phyloP scores from a whole-genome alignment of 1,284 basidiomycete species.

The Boletus semigastroideus region DNA sequence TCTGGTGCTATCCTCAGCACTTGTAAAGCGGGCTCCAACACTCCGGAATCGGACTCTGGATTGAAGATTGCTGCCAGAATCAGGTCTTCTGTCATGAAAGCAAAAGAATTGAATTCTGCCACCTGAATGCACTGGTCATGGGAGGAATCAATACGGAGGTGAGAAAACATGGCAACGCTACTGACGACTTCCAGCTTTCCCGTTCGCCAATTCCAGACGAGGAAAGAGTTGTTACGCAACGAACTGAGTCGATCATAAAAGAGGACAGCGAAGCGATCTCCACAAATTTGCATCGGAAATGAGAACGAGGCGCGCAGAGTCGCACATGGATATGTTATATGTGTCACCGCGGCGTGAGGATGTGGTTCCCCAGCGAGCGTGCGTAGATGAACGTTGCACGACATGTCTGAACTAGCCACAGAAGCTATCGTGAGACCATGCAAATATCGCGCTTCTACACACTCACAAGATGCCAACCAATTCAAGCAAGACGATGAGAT shows the following conservation, averaged over 20 bases:
- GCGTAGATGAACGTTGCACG: constrained; percentile 29
- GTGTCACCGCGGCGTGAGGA: constrained; percentile 14
- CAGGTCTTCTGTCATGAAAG: constrained; percentile 32
- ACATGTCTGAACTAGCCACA: constrained; percentile 1
- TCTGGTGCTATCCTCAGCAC: constrained; percentile 33
- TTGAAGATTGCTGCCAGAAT: constrained; percentile 40
- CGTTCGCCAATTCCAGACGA: constrained; percentile 62
- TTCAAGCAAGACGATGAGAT: constrained; percentile 56
- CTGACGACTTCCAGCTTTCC: constrained; percentile 38
- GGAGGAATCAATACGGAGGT: background rate
- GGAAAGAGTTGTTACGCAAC: constrained; percentile 27
- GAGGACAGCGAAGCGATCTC: constrained; percentile 23
- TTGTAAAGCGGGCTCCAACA: constrained; percentile 13
- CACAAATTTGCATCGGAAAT: constrained; percentile 33
- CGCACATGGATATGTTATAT: constrained; percentile 13
- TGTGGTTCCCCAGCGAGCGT: constrained; percentile 29
- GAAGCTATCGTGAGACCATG: background rate
- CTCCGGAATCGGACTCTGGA: constrained; percentile 30
- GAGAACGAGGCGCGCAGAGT: constrained; percentile 1
- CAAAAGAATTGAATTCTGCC: constrained; percentile 22
- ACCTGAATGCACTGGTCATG: constrained; percentile 16
- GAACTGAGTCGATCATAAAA: constrained; percentile 8
- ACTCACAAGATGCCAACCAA: constrained; percentile 23
- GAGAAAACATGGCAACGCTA: constrained; percentile 20
- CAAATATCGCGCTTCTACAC: background rate